phyloP scores from a whole-genome alignment of 148 eudicot species.

The Vaccinium corymbosum region DNA sequence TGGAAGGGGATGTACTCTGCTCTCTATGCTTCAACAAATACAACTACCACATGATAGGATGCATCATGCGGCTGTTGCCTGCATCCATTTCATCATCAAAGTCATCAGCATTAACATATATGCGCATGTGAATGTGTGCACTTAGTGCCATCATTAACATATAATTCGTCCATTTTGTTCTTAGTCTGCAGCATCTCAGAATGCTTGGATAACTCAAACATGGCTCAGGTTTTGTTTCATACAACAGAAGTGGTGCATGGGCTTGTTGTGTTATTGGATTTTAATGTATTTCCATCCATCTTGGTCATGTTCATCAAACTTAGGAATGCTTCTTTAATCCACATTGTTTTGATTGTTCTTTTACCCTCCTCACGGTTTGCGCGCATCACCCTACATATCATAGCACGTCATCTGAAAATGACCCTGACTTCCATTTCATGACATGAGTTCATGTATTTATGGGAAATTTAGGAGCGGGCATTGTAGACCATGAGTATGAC shows the following conservation, averaged over 20 bases:
- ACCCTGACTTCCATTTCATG: constrained; percentile 11
- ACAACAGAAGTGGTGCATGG: constrained; percentile 38
- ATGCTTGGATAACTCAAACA: constrained; percentile 25
- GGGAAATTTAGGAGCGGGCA: not conserved
- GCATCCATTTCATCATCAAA: constrained; percentile 50
- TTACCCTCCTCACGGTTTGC: not conserved
- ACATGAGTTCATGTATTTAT: constrained; percentile 13
- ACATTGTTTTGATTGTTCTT: not conserved
- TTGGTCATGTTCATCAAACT: not conserved
- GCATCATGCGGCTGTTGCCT: constrained; percentile 88
- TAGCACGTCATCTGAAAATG: constrained; percentile 13
- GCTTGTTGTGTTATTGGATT: constrained; percentile 26
- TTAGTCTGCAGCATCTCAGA: constrained; percentile 29
- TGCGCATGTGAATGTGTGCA: constrained; percentile 51
- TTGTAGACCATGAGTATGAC: constrained; percentile 3
- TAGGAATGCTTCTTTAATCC: constrained; percentile 12
- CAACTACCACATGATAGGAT: constrained; percentile 69
- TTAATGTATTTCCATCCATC: constrained; percentile 17
- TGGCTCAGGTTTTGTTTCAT: constrained; percentile 17
- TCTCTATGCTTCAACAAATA: constrained; percentile 56
- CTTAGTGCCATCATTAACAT: constrained; percentile 46
- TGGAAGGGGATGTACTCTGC: constrained; percentile 88
- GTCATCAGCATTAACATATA: constrained; percentile 68
- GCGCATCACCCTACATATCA: not conserved
- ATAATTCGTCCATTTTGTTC: constrained; percentile 40